Percentiles rank a stretch among this genome's conserved stretches.
Evolutionary conservation across 2,329 filamentous ascomycete genomes (phyloP).

Genomic region (Aspergillus ruber): DNA sequence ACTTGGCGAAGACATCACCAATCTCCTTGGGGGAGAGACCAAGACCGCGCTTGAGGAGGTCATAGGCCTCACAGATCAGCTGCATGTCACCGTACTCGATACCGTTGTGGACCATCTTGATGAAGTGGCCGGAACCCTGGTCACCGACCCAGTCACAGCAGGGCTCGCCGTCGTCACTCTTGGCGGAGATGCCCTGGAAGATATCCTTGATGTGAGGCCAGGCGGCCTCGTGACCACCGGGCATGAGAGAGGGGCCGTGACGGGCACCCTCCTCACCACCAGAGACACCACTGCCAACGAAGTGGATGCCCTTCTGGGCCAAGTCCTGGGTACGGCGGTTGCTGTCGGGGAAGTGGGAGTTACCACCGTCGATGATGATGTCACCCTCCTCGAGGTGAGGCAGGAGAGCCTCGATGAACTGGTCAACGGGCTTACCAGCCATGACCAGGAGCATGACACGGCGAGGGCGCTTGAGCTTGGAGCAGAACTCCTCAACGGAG

Average conservation of each 20-base stretch:
- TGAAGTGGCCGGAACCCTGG: constrained; percentile 98
- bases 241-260: constrained; percentile 96
- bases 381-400: constrained; percentile 77
- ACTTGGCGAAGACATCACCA: constrained; percentile 85
- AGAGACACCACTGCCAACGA: constrained; percentile 95
- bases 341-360: constrained; percentile 98
- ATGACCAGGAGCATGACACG: constrained; percentile 98
- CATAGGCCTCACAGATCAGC: constrained; percentile 99
- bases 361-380: constrained; percentile 98
- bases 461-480: constrained; percentile 95
- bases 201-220: constrained; percentile 99
- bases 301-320: constrained; percentile 77
- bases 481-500: constrained; percentile 86
- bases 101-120: constrained; percentile 99
- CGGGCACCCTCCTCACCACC: constrained; percentile 99
- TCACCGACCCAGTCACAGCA: constrained; percentile 99
- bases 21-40: constrained; percentile 89
- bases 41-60: constrained; percentile 98
- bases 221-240: constrained; percentile 94
- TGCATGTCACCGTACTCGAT: constrained; percentile 99
- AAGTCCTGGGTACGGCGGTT: constrained; percentile 96
- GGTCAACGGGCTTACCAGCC: constrained; percentile 94
- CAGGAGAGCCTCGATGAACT: constrained; percentile 95
- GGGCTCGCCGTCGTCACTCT: constrained; percentile 91
- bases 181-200: constrained; percentile 95